These are phyloP conservation scores for Podospora bellae-mahoneyi DNA, from an alignment of 495 filamentous ascomycete species.

Conservation along the genomic window DNA sequence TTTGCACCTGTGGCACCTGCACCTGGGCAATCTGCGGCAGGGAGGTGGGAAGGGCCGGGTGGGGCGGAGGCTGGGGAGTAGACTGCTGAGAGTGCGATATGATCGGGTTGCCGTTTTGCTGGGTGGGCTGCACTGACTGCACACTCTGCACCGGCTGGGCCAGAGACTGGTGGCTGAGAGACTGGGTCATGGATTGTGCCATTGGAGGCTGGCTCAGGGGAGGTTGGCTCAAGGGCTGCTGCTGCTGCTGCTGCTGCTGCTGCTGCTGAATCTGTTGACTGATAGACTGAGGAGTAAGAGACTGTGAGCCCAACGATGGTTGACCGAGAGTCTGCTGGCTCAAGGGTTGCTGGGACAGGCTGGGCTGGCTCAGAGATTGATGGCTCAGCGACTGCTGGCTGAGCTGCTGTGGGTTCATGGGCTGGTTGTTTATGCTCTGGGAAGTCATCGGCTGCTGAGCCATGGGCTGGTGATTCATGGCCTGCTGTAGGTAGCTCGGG, in stretches of 20 bases:
- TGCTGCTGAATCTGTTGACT: conserved; percentile 26
- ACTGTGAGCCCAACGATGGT: conserved; percentile 21
- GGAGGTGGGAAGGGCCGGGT: conserved; percentile 28
- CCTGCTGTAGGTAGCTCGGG: conserved; percentile 37
- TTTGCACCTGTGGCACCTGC: conserved; percentile 29
- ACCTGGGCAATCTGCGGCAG: conserved; percentile 16
- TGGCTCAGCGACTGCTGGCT: conserved; percentile 17
- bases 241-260: conserved; percentile 32
- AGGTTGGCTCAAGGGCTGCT: conserved; percentile 29
- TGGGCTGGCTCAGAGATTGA: conserved; percentile 20
- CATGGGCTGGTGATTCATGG: conserved; percentile 30
- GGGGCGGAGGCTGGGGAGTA: conserved; percentile 26
- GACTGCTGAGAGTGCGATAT: conserved; percentile 31
- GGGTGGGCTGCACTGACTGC: conserved; percentile 24
- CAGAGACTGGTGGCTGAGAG: conserved; percentile 23
- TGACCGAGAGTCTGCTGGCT: conserved; percentile 21
- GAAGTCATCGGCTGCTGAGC: conserved; percentile 20
- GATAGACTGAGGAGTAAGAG: conserved; percentile 8
- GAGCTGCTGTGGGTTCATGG: conserved; percentile 23
- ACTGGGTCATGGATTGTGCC: conserved; percentile 17
- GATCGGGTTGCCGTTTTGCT: conserved; percentile 34
- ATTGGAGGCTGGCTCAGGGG: conserved; percentile 25
- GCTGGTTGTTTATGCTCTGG: conserved; percentile 22
- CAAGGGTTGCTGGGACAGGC: conserved; percentile 22
- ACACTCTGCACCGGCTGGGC: conserved; percentile 22